Base-by-base conservation (phyloP, 208 protist species). In the Spongospora subterranea region DNA sequence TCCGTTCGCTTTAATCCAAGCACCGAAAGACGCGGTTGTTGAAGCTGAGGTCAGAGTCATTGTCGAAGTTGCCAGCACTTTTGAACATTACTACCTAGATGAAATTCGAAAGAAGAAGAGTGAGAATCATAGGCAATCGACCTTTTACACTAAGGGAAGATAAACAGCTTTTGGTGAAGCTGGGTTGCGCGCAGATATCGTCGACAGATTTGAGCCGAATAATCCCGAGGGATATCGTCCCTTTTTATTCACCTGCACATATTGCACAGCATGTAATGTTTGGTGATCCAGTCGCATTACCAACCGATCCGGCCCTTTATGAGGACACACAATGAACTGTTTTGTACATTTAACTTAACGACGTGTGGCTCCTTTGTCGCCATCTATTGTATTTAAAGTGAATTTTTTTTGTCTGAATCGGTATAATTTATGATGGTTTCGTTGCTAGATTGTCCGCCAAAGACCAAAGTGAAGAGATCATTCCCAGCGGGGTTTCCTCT, bases 161-260 rank as follows among this genome's bases (percentile, higher is more conserved):
- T 43, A 82, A 82, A 82, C 35, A 82, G n/a, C 71, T 82, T 43
- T n/a, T 82, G 17, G 13, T 82, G 71, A 82, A 82, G 35, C 6
- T 82, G 71, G 71, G 71, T 20, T 82, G 71, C 71, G 71, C 71
- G 11, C 6, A 35, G n/a, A 43, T 82, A 35, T 82, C 71, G 6
- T 43, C 71, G 6, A 43, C n/a, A 6, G 71, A 82, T 82, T 43
- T 82, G n/a, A n/a, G 11, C 35, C 6, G 71, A 35, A 6, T 82
- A 6, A 45, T 35, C 6, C 71, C 71, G 6, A 82, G 35, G n/a
- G 71, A 82, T 35, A 82, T 82, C n/a, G 71, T 82, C n/a, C 71
- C 71, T 13, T 82, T 82, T 43, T 82, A 82, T n/a, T 20, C 17
- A 6, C 71, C n/a, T 40, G 35, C 6, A 20, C 40, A 43, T 43